Evolutionary conservation across 441 rosid genomes (phyloP).

Genomic region (Aleurites moluccanus): DNA sequence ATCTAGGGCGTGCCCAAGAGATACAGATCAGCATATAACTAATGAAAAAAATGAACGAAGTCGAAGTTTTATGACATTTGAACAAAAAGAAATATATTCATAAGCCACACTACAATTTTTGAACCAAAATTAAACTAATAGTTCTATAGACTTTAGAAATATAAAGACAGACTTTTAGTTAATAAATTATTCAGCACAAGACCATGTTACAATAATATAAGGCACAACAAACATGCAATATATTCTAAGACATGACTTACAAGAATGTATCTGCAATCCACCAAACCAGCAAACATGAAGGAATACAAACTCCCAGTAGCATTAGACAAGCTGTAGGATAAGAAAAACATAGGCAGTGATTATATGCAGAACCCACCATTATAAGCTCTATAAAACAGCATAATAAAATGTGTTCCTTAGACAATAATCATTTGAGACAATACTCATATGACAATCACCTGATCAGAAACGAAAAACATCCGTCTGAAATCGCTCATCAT

Average conservation of each 20-base stretch:
- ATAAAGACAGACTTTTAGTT: background rate
- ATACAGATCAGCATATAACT: background rate
- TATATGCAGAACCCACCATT: background rate
- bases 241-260: background rate
- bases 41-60: background rate
- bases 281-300: background rate
- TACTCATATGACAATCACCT: background rate
- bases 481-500: slow-evolving; percentile 74
- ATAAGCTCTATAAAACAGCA: background rate
- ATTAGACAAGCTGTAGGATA: background rate
- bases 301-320: background rate
- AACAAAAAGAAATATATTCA: background rate
- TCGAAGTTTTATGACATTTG: background rate
- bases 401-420: background rate
- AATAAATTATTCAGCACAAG: background rate
- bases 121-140: background rate
- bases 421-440: background rate
- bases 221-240: background rate
- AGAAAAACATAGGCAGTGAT: background rate
- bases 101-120: background rate
- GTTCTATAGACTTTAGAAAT: background rate
- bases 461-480: slow-evolving; percentile 61
- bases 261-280: background rate
- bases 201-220: background rate
- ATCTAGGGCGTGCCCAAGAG: background rate